Evolutionary conservation across 2,329 filamentous ascomycete species (phyloP), one percentile per base, ranked within the genome.

Genomic region (Scedosporium aurantiacum): DNA sequence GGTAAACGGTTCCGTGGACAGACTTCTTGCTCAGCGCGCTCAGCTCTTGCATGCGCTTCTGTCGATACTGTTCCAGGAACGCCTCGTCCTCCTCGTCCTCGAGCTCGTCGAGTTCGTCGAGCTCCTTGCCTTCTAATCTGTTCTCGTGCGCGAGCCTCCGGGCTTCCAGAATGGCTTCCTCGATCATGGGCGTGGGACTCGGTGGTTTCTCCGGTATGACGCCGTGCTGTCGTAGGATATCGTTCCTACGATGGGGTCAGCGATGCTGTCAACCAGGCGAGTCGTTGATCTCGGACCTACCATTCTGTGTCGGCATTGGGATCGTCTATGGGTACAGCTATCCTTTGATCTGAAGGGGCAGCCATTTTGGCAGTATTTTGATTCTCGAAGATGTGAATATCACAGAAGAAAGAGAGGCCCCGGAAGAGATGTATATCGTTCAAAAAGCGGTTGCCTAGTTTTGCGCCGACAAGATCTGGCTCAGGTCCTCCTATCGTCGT

Each of bases 301-400:
- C 94, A 99, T 87, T 99, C 94, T 65, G 94, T 99, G 72, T 99
- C 94, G 65, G 91, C 94, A 71, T 97, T 96, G 37, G 93, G 93
- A 71, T 97, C 88, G 71, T 96, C 91, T 67, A 99, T 88, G 54
- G 92, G 91, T 63, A 99, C 94, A 69, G 80, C 80, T 66, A 88
- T 85, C 56, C 85, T 78, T 69, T 88, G 82, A 60, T 88, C 85
- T 66, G 74, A 69, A 41, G 84, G 84, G 37, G 83, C 82, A 18
- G 83, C 82, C 84, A 87, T 87, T 60, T 37, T 71, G 83, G 82
- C 18, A 83, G 82, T 84, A 87, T 87, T 60, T 37, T 71, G 64
- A 54, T 8, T 27, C 5, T 21, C 21, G n/a, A 37, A 37, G 8
- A 6, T 37, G 2, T 10, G 10, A 12, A 12, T 37, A 14, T 16